phyloP scores from a whole-genome alignment of 768 basidiomycete genomes.

The Rhizopogon rudus region DNA sequence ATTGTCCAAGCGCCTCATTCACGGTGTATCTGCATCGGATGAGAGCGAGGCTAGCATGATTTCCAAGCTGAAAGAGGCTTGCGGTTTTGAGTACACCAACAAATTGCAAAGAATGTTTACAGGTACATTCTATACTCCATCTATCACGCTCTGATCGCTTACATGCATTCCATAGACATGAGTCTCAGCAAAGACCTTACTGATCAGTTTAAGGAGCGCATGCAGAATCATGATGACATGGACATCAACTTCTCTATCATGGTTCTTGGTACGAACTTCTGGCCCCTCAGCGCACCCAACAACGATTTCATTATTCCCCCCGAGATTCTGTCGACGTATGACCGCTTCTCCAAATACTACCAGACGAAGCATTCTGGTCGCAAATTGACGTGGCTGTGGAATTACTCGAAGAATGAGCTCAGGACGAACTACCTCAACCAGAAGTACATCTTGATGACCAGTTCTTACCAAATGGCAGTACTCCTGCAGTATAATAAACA shows the following conservation, averaged over 20 bases:
- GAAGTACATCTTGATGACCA: constrained; percentile 95
- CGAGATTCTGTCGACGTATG: constrained; percentile 82
- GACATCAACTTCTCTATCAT: constrained; percentile 89
- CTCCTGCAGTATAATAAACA: constrained; percentile 89
- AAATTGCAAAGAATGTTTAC: constrained; percentile 98
- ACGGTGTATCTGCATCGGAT: constrained; percentile 87
- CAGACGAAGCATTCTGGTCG: constrained; percentile 91
- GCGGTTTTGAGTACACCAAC: constrained; percentile 95
- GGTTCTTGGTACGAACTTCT: constrained; percentile 94
- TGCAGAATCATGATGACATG: constrained; percentile 82
- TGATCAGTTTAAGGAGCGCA: constrained; percentile 90
- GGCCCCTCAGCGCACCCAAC: constrained; percentile 84
- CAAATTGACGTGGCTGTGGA: constrained; percentile 98
- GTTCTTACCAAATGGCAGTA: constrained; percentile 91
- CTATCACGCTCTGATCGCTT: background rate
- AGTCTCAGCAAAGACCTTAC: constrained; percentile 94
- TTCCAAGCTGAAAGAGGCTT: constrained; percentile 92
- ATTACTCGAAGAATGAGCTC: constrained; percentile 94
- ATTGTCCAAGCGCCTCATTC: constrained; percentile 88
- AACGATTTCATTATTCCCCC: constrained; percentile 87
- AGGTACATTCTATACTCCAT: constrained; percentile 39
- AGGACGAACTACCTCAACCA: constrained; percentile 89
- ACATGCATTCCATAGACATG: background rate
- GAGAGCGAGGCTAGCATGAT: constrained; percentile 98
- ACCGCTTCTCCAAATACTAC: constrained; percentile 91